phyloP scores from a whole-genome alignment of 352 stramenopile species.

The Elongisporangium senticosum region DNA sequence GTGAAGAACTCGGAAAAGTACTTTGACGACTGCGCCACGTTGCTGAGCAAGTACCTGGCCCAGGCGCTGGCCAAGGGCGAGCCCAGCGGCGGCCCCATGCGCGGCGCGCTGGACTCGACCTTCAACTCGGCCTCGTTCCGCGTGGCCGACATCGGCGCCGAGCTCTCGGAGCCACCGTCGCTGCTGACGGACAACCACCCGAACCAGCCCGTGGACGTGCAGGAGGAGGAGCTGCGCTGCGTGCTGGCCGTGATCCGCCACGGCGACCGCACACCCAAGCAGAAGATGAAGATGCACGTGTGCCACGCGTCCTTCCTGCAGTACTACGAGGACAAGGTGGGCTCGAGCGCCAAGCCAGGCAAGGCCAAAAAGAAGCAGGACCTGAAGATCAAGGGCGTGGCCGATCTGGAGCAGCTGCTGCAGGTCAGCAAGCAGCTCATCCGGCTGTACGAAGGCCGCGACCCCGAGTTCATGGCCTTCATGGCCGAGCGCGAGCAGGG shows the following conservation, averaged over 20 bases:
- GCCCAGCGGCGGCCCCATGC: conserved; percentile 27
- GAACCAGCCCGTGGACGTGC: conserved; percentile 10
- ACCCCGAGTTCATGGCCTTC: conserved; percentile 58
- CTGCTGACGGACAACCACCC: conserved; percentile 15
- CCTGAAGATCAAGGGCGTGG: conserved; percentile 84
- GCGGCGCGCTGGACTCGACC: conserved; percentile 39
- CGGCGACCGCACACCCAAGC: conserved; percentile 99
- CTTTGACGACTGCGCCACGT: conserved; percentile 96
- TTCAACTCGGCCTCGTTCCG: conserved; percentile 67
- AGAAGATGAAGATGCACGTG: conserved; percentile 98
- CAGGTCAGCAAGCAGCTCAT: conserved; percentile 75
- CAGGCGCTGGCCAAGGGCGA: conserved; percentile 36
- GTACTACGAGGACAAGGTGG: conserved; percentile 64
- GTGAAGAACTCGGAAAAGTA: conserved; percentile 99
- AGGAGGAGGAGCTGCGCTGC: conserved; percentile 97
- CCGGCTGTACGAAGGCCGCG: conserved; percentile 50
- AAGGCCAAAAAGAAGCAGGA: conserved; percentile 70
- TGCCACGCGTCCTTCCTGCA: conserved; percentile 87
- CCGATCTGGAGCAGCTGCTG: conserved; percentile 73
- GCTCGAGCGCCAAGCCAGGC: conserved; percentile 4
- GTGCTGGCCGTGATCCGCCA: conserved; percentile 99
- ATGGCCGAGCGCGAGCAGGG: conserved; percentile 50
- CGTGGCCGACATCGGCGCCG: conserved; percentile 33
- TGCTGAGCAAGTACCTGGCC: conserved; percentile 86
- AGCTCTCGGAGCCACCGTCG: conserved; percentile 56